Percentiles rank a stretch among this genome's conserved stretches.
Conservation (phyloP, 495 filamentous ascomycete species). For the Hypoxylon lenormandii region DNA sequence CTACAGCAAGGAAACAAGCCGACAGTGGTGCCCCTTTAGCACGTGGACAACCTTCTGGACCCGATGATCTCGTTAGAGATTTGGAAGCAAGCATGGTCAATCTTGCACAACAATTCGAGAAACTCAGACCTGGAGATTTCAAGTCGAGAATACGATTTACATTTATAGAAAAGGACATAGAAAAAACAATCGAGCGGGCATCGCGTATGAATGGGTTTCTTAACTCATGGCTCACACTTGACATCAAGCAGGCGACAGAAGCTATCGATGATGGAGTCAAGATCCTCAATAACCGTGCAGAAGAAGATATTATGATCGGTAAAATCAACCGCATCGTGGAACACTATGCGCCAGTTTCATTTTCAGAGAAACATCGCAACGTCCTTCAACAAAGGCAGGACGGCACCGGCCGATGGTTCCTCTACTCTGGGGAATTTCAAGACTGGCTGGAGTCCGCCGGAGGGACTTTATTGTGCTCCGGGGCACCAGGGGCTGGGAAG, state of each 20-base stretch:
- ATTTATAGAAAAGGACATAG: constrained; percentile 42
- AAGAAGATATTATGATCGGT: constrained; percentile 26
- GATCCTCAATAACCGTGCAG: constrained; percentile 20
- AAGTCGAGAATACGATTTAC: constrained; percentile 26
- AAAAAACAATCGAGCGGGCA: constrained; percentile 35
- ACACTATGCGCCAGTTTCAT: constrained; percentile 42
- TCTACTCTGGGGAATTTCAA: constrained; percentile 52
- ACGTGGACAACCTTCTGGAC: constrained; percentile 17
- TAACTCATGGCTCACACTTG: constrained; percentile 39
- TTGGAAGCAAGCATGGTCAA: constrained; percentile 27
- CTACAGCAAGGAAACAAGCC: background rate
- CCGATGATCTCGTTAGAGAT: constrained; percentile 29
- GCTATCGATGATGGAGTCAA: constrained; percentile 36
- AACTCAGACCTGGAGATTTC: constrained; percentile 21
- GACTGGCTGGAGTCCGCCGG: constrained; percentile 50
- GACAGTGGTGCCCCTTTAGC: constrained; percentile 10
- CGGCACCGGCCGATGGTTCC: constrained; percentile 58
- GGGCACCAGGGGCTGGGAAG: constrained; percentile 56
- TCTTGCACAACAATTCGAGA: constrained; percentile 30
- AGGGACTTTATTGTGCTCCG: constrained; percentile 52
- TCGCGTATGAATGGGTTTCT: constrained; percentile 35
- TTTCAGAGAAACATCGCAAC: constrained; percentile 51
- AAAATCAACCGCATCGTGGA: constrained; percentile 39
- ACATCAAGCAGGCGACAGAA: constrained; percentile 33
- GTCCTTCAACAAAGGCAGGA: constrained; percentile 50